These are phyloP conservation scores for Leishmania aethiopica DNA, from an alignment of 208 protist genomes.

Conservation along the genomic window DNA sequence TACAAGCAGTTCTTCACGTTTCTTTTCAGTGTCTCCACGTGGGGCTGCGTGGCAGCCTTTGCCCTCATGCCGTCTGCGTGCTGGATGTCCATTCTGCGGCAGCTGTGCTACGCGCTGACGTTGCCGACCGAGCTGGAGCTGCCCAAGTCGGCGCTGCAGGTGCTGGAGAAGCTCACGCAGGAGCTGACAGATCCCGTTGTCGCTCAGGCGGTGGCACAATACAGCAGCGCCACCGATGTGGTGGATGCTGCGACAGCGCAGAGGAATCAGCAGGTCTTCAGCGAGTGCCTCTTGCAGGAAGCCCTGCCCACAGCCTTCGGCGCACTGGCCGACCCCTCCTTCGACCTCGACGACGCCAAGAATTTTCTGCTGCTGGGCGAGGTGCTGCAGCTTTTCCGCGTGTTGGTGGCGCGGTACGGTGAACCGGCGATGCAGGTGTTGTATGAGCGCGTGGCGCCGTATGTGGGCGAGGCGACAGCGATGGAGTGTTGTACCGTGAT, in stretches of 20 bases:
- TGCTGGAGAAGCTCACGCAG: slow-evolving; percentile 48
- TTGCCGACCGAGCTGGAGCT: slow-evolving; percentile 68
- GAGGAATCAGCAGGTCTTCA: slow-evolving; percentile 16
- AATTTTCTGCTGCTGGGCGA: slow-evolving; percentile 66
- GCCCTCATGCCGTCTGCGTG: slow-evolving; percentile 39
- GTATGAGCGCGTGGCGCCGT: slow-evolving; percentile 43
- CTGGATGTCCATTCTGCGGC: slow-evolving; percentile 33
- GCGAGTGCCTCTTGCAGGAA: slow-evolving; percentile 18
- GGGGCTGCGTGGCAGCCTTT: slow-evolving; percentile 48
- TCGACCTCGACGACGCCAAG: slow-evolving; percentile 79
- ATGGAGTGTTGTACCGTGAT: slow-evolving; percentile 51
- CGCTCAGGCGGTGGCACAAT: slow-evolving; percentile 5
- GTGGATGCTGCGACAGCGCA: slow-evolving; percentile 5
- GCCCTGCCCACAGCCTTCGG: slow-evolving; percentile 30
- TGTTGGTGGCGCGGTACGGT: slow-evolving; percentile 29
- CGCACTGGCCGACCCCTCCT: slow-evolving; percentile 19
- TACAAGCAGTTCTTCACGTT: slow-evolving; percentile 71
- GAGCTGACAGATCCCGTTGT: slow-evolving; percentile 24
- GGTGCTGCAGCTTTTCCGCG: slow-evolving; percentile 42
- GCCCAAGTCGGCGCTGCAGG: slow-evolving; percentile 63
- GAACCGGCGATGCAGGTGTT: slow-evolving; percentile 52
- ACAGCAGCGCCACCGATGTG: slow-evolving; percentile 4
- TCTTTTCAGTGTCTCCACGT: slow-evolving; percentile 51
- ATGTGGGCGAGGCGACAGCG: slow-evolving; percentile 44
- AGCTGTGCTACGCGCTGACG: slow-evolving; percentile 49